phyloP scores from a whole-genome alignment of 257 asterid species.

The Mitragyna speciosa region DNA sequence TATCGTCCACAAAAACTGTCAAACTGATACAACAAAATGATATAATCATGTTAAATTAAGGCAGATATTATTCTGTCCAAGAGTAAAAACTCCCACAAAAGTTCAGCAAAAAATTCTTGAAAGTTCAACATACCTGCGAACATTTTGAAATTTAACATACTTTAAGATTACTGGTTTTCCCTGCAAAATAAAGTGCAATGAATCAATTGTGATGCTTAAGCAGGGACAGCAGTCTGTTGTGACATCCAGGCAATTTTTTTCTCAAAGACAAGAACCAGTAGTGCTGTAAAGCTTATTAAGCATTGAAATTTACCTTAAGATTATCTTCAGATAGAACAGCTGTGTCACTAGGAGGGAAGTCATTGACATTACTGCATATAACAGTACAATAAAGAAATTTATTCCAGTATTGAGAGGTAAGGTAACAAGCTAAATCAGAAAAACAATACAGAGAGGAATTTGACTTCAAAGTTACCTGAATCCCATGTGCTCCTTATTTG shows the following conservation, averaged over 20 bases:
- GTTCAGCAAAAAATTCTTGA: no score
- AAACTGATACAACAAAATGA: slow-evolving; percentile 49
- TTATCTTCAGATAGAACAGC: slow-evolving; percentile 64
- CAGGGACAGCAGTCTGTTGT: slow-evolving; percentile 2
- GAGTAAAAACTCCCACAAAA: slow-evolving; percentile 2
- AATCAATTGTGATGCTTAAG: slow-evolving; percentile 17
- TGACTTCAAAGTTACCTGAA: slow-evolving; percentile 63
- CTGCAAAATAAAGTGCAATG: slow-evolving; percentile 29
- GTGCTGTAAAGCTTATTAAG: slow-evolving; percentile 14
- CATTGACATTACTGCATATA: slow-evolving; percentile 66
- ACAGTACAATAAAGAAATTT: not conserved
- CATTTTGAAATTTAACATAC: slow-evolving; percentile 85
- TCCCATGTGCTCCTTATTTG: slow-evolving; percentile 88
- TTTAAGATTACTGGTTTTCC: slow-evolving; percentile 68
- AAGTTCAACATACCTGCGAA: slow-evolving; percentile 57
- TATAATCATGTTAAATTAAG: slow-evolving; percentile 11
- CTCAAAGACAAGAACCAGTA: slow-evolving; percentile 10
- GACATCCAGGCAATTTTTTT: not conserved
- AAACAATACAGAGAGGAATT: not conserved
- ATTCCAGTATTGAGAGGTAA: not conserved
- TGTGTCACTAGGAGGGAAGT: slow-evolving; percentile 70
- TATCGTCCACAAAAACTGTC: slow-evolving; percentile 92
- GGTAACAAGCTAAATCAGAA: not conserved
- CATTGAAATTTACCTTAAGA: slow-evolving; percentile 64
- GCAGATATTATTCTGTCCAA: slow-evolving; percentile 5